These are phyloP conservation scores for Nigrograna mackinnonii DNA, from an alignment of 2,329 filamentous ascomycete genomes.

Conservation along the genomic window DNA sequence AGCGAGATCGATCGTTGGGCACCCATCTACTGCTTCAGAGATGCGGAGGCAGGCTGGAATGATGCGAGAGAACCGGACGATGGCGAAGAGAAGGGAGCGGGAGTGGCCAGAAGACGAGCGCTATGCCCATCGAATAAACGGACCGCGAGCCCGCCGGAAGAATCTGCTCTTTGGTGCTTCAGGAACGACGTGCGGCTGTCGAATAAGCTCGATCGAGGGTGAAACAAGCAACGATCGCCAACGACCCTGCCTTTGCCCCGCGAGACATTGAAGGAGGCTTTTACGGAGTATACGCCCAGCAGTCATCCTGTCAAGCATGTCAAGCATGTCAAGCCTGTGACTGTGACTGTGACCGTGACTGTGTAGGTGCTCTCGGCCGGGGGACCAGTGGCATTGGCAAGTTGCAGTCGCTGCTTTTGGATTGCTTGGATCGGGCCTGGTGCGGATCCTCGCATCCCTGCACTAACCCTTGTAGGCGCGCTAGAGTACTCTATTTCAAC, in stretches of 20 bases:
- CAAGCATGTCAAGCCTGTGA: constrained; percentile 8
- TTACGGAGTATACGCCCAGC: neutral
- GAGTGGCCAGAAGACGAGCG: constrained; percentile 4
- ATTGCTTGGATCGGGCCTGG: too few relatives aligned
- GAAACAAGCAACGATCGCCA: constrained; percentile 29
- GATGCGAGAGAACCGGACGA: too few relatives aligned
- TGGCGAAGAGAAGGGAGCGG: constrained; percentile 8
- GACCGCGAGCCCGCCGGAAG: constrained; percentile 36
- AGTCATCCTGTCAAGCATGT: neutral
- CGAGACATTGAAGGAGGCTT: constrained; percentile 4
- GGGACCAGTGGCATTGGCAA: too few relatives aligned
- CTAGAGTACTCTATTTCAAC: constrained; percentile 37
- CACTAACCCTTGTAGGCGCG: constrained; percentile 21
- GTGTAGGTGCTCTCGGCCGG: too few relatives aligned
- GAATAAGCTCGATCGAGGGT: constrained; percentile 11
- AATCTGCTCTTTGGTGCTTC: constrained; percentile 13
- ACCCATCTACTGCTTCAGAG: too few relatives aligned
- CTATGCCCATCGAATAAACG: constrained; percentile 17
- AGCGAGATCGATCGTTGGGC: too few relatives aligned
- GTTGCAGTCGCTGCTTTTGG: constrained; percentile 26
- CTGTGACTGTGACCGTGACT: neutral
- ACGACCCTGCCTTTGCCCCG: constrained; percentile 14
- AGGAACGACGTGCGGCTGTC: constrained; percentile 16
- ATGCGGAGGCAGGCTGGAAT: too few relatives aligned
- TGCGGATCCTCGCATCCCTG: constrained; percentile 15